Percentiles rank a stretch among this genome's conserved stretches.
phyloP scores from a whole-genome alignment of 2,329 filamentous ascomycete species.

The Diaporthe citrichinensis region DNA sequence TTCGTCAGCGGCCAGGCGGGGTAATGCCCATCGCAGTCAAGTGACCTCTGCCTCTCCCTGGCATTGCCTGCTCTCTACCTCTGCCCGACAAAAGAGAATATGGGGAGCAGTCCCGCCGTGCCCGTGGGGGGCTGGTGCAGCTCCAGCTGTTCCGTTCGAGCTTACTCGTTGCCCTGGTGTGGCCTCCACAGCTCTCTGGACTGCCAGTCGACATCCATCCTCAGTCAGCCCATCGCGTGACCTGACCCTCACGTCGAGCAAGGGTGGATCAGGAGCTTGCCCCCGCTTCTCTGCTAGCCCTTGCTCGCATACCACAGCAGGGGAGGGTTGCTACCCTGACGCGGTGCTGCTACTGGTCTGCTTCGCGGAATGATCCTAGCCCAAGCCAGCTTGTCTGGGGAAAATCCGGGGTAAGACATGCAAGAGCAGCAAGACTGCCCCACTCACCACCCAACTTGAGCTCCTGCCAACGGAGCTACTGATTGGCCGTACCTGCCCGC shows the following conservation, averaged over 20 bases:
- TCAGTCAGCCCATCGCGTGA: conserved; percentile 40
- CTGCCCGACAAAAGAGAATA: neutral
- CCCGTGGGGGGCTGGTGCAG: conserved; percentile 6
- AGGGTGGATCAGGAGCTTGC: conserved; percentile 30
- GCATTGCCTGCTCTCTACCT: neutral
- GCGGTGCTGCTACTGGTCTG: neutral
- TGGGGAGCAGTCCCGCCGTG: neutral
- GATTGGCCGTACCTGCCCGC: conserved; percentile 13
- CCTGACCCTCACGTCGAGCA: conserved; percentile 24
- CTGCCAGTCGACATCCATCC: neutral
- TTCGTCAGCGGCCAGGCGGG: conserved; percentile 32
- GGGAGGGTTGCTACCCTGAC: conserved; percentile 6
- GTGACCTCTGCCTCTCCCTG: conserved; percentile 16
- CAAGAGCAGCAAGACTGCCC: conserved; percentile 23
- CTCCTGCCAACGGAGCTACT: conserved; percentile 18
- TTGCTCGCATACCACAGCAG: neutral
- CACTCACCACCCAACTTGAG: conserved; percentile 24
- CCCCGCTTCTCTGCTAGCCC: neutral
- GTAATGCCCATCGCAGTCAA: conserved; percentile 20
- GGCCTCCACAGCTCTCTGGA: neutral
- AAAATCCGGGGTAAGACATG: conserved; percentile 41
- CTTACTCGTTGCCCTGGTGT: neutral
- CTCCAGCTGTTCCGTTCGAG: conserved; percentile 9
- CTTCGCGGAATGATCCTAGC: conserved; percentile 17
- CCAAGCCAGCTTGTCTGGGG: conserved; percentile 31